Base-by-base conservation (phyloP, 1,139 yeast species). In the Yamadazyma dendronema region DNA sequence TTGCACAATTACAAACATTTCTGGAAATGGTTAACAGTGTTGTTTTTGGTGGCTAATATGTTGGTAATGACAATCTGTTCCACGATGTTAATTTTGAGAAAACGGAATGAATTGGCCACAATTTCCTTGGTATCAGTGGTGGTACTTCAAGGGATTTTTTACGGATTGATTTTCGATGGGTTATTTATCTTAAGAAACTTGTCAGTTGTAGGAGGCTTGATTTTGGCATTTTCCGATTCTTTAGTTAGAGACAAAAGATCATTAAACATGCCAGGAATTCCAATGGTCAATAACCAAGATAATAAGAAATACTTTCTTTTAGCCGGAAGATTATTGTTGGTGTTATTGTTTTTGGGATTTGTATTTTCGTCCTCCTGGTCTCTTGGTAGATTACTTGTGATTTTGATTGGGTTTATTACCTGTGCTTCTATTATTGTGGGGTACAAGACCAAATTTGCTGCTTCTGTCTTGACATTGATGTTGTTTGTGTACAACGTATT, bases 151-250 rank as follows among this genome's bases (percentile, higher is more conserved):
- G 97, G 97, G 10, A 49, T 92, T 16, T 86, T 86, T 41, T 92
- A 92, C 58, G 98, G 98, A 3, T 73, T 90, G 50, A 77, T 88
- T 48, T 79, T 84, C 49, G 96, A 92, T 53, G 74, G 84, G 34
- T 79, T 80, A 42, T 92, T 90, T 65, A 79, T 89, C 47, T 73
- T 87, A 57, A 78, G 97, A 66, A 90, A 89, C 60, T 72, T 90
- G 50, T 84, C 95, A 22, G 92, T 92, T 37, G 84, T 89, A 47
- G 98, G 98, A 30, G 98, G 98, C 3, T 74, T 92, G 46, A 70
- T 92, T 47, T 79, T 92, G 57, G 96, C 95, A 3, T 79, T 89
- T 45, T 81, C 94, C 31, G 97, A 92, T 57, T 81, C 94, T n/a
- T 74, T 89, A 54, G 92, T 86, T 25, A 78, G 88, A 49, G 90